Evolutionary conservation across 1,284 basidiomycete species (phyloP).

Genomic region (Tilletiopsis washingtonensis): DNA sequence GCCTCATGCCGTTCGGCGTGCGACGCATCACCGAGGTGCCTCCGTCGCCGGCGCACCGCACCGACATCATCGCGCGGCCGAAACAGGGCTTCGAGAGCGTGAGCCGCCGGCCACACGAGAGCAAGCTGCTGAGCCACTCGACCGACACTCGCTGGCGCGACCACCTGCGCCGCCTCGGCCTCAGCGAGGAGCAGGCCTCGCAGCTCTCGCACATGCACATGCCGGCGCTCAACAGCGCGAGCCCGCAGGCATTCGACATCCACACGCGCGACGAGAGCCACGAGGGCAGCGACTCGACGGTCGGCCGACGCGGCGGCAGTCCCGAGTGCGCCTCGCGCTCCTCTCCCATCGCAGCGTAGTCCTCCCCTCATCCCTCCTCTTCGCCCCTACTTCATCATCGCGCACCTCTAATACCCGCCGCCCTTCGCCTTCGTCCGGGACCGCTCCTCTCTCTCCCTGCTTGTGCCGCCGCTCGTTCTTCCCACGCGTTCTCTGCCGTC

Average conservation of each 20-base stretch:
- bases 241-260: not conserved
- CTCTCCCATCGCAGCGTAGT: not conserved
- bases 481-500: no score
- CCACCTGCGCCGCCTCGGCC: not conserved
- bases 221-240: not conserved
- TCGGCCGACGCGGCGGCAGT: not conserved
- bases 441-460: no score
- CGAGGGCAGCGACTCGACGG: not conserved
- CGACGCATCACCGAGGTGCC: no score
- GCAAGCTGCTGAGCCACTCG: not conserved
- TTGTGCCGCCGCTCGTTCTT: no score
- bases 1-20: no score
- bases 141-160: not conserved
- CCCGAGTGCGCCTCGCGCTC: not conserved
- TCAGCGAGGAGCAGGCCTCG: not conserved
- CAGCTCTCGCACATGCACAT: no score
- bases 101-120: not conserved
- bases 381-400: no score
- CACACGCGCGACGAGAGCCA: not conserved
- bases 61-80: not conserved
- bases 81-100: no score
- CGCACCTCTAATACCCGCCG: no score
- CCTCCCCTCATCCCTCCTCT: no score
- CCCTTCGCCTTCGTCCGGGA: no score
- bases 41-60: not conserved